Conservation (phyloP, 768 basidiomycete species). For the Russula lepida region DNA sequence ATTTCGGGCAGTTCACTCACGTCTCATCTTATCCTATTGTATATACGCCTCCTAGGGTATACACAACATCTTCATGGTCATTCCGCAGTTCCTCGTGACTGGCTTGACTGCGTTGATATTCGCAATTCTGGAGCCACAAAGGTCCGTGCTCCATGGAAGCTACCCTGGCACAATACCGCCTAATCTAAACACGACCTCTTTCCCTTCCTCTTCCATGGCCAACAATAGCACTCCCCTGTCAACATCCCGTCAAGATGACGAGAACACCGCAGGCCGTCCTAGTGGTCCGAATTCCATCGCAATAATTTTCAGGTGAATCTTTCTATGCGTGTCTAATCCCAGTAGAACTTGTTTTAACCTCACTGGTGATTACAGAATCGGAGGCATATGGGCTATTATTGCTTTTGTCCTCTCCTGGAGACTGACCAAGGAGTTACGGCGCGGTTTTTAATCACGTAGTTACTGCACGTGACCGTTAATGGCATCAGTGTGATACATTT, state of each 20-base stretch:
- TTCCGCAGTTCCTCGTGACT: constrained; percentile 91
- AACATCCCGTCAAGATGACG: constrained; percentile 14
- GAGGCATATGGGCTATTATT: constrained; percentile 22
- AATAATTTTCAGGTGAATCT: constrained; percentile 33
- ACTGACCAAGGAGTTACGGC: constrained; percentile 21
- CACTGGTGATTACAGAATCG: constrained; percentile 16
- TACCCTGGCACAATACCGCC: constrained; percentile 15
- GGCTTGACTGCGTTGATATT: constrained; percentile 82
- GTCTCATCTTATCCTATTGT: not conserved
- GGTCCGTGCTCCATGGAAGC: constrained; percentile 27
- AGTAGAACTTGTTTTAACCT: not conserved
- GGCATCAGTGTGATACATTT: not conserved
- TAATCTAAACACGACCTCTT: not conserved
- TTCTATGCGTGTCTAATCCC: not conserved
- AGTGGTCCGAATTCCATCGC: constrained; percentile 32
- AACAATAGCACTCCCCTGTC: not conserved
- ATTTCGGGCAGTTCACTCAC: not conserved
- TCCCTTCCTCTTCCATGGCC: not conserved
- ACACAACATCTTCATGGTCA: constrained; percentile 88
- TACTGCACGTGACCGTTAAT: not conserved
- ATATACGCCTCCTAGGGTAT: constrained; percentile 55
- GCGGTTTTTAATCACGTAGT: constrained; percentile 2
- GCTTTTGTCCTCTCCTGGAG: constrained; percentile 24
- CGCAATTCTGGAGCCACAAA: constrained; percentile 67
- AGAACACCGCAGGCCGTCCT: constrained; percentile 15